Evolutionary conservation across 1,139 yeast species (phyloP).

Genomic region (Arxiozyma slooffiae): DNA sequence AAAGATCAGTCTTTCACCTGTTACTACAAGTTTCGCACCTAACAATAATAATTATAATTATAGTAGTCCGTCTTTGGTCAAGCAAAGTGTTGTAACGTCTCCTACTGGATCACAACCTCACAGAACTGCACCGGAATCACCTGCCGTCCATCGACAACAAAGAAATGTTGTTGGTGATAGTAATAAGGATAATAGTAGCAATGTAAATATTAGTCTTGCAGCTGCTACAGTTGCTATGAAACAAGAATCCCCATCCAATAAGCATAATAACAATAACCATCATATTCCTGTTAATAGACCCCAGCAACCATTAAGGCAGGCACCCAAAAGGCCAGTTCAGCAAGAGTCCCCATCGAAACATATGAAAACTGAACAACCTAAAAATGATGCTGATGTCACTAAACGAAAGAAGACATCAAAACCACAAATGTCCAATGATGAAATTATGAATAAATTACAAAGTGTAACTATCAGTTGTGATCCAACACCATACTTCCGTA

Average conservation of each 20-base stretch:
- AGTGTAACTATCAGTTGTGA: constrained; percentile 76
- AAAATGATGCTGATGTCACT: constrained; percentile 28
- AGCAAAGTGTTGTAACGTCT: constrained; percentile 7
- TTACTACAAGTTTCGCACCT: constrained; percentile 17
- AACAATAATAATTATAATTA: constrained; percentile 22
- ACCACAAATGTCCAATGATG: constrained; percentile 75
- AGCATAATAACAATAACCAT: neutral
- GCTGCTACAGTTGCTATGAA: constrained; percentile 21
- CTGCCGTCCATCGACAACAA: constrained; percentile 14
- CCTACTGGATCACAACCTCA: constrained; percentile 8
- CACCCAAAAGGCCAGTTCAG: constrained; percentile 26
- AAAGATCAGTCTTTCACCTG: constrained; percentile 4
- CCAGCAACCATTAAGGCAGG: constrained; percentile 28
- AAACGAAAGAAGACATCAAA: constrained; percentile 48
- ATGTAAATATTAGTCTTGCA: constrained; percentile 13
- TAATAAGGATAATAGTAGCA: neutral
- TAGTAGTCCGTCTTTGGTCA: constrained; percentile 7
- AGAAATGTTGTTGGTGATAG: constrained; percentile 10
- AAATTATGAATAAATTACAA: constrained; percentile 72
- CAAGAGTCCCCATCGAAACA: constrained; percentile 1
- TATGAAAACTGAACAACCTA: constrained; percentile 17
- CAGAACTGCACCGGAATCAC: constrained; percentile 17
- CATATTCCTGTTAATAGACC: constrained; percentile 9
- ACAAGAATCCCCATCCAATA: constrained; percentile 7
- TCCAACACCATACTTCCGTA: constrained; percentile 77